Evolutionary conservation across 345 rosid species (phyloP).

Genomic region (Passiflora organensis): DNA sequence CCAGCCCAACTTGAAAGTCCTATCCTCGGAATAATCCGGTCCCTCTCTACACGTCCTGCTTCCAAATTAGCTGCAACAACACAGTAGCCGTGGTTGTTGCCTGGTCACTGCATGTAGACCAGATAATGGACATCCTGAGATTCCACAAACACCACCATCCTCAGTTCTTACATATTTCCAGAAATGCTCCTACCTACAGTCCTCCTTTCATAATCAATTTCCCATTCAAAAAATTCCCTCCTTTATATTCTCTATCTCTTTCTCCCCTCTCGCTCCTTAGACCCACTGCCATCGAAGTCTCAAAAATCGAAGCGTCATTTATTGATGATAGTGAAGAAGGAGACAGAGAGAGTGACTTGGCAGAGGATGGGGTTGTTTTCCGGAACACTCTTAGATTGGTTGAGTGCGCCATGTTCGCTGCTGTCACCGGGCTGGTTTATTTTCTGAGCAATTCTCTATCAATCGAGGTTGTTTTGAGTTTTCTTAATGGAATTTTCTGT

Average conservation of each 20-base stretch:
- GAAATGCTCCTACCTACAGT: conserved; percentile 4
- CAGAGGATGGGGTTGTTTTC: conserved; percentile 46
- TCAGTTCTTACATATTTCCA: too few relatives aligned
- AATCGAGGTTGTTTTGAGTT: conserved; percentile 64
- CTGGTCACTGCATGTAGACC: too few relatives aligned
- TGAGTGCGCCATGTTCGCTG: conserved; percentile 93
- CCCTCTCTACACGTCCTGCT: too few relatives aligned
- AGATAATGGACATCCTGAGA: too few relatives aligned
- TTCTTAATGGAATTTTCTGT: neutral
- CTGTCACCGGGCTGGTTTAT: conserved; percentile 75
- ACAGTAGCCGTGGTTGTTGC: too few relatives aligned
- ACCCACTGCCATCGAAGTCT: conserved; percentile 25
- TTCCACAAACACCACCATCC: too few relatives aligned
- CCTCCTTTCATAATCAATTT: conserved; percentile 15
- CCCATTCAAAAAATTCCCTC: neutral
- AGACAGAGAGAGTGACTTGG: conserved; percentile 34
- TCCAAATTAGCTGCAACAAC: too few relatives aligned
- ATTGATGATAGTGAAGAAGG: conserved; percentile 23
- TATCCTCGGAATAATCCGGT: too few relatives aligned
- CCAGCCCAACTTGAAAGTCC: too few relatives aligned
- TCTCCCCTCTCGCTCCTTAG: conserved; percentile 11
- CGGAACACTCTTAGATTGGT: conserved; percentile 75
- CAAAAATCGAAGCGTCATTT: conserved; percentile 31
- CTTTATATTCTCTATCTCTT: neutral
- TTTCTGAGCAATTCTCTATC: conserved; percentile 90